Percentiles rank a stretch among this genome's conserved stretches.
Conservation (phyloP, 1,284 basidiomycete species). For the Austroboletus rostrupii region DNA sequence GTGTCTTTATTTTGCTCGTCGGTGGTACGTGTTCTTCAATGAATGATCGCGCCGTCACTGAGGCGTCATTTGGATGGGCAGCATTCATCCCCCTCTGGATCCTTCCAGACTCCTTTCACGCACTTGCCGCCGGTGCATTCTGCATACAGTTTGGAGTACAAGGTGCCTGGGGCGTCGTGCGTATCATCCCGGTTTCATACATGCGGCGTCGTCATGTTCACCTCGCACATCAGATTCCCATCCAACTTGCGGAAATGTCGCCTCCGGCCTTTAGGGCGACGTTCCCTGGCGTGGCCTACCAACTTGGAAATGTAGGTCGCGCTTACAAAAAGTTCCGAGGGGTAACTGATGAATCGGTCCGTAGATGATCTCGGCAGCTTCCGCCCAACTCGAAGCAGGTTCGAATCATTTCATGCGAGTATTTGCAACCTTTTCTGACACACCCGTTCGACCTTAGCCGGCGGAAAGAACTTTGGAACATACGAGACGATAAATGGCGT, state of each 20-base stretch:
- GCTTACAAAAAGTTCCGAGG: background rate
- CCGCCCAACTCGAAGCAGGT: slow-evolving; percentile 89
- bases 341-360: background rate
- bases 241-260: slow-evolving; percentile 86
- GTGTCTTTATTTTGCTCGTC: slow-evolving; percentile 43
- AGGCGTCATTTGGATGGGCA: slow-evolving; percentile 3
- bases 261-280: slow-evolving; percentile 92
- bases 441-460: slow-evolving; percentile 37
- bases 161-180: slow-evolving; percentile 72
- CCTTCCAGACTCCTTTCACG: slow-evolving; percentile 61
- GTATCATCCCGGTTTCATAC: slow-evolving; percentile 1
- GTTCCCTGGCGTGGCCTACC: slow-evolving; percentile 90
- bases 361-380: slow-evolving; percentile 83
- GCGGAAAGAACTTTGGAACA: slow-evolving; percentile 56
- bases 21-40: slow-evolving; percentile 28
- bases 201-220: background rate
- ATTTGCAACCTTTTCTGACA: background rate
- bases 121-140: slow-evolving; percentile 76
- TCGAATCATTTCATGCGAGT: slow-evolving; percentile 33
- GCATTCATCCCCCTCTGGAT: slow-evolving; percentile 86
- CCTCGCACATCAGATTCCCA: slow-evolving; percentile 56
- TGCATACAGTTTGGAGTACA: slow-evolving; percentile 87
- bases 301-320: slow-evolving; percentile 61
- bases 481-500: slow-evolving; percentile 48
- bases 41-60: slow-evolving; percentile 55